These are phyloP conservation scores for Yamadazyma jaroonii DNA, from an alignment of 1,139 yeast genomes.

Conservation along the genomic window DNA sequence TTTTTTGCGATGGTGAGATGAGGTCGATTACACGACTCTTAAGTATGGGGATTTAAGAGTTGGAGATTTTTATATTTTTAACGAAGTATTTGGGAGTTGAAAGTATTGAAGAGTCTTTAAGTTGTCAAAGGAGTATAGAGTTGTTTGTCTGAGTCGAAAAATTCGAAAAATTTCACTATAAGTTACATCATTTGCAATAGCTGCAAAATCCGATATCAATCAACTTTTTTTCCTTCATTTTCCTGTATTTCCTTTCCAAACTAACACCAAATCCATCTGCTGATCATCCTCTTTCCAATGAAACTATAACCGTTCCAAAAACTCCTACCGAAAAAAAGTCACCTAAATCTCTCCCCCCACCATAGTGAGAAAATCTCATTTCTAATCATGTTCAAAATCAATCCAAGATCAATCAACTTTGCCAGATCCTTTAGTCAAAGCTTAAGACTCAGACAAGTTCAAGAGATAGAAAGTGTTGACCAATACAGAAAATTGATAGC, in stretches of 20 bases:
- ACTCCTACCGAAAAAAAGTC: background rate
- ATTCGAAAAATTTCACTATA: no score
- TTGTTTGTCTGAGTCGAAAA: no score
- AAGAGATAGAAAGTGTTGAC: constrained; percentile 18
- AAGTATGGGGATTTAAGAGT: constrained; percentile 1
- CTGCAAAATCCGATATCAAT: background rate
- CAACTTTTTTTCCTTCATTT: no score
- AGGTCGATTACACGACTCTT: constrained; percentile 5
- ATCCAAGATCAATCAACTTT: background rate
- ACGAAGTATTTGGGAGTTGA: background rate
- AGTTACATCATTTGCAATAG: no score
- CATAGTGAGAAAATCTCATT: constrained; percentile 1
- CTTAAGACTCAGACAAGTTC: constrained; percentile 15
- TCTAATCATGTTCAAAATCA: background rate
- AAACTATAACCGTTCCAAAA: background rate
- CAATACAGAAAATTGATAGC: constrained; percentile 18
- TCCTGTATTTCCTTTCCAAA: no score
- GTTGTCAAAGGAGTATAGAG: no score
- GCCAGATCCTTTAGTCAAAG: constrained; percentile 8
- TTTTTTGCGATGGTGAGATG: constrained; percentile 6
- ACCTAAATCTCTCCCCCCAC: background rate
- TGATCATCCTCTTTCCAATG: background rate
- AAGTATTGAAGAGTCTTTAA: no score
- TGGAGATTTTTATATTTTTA: background rate
- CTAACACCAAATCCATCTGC: no score